These are phyloP conservation scores for Crithidia fasciculata DNA, from an alignment of 208 protist genomes.

Conservation along the genomic window DNA sequence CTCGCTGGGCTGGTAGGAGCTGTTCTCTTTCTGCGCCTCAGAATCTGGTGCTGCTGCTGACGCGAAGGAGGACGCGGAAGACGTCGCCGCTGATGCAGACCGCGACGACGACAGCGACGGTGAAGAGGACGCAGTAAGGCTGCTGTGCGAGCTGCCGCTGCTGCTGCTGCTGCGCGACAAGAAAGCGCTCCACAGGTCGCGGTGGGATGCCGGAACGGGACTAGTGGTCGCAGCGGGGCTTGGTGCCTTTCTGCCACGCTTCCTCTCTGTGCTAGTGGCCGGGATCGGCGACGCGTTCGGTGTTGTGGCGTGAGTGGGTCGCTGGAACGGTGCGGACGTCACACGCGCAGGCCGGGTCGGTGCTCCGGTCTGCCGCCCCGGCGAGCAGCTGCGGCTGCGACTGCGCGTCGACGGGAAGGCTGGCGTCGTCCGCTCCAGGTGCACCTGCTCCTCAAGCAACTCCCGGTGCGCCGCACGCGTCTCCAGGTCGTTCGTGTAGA, in stretches of 20 bases:
- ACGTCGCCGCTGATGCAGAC: not conserved
- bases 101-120: not conserved
- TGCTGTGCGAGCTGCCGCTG: constrained; percentile 4
- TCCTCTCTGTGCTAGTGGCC: not conserved
- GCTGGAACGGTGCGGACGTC: constrained; percentile 11
- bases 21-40: not conserved
- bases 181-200: constrained; percentile 19
- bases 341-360: constrained; percentile 1
- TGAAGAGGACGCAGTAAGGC: not conserved
- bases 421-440: constrained; percentile 19
- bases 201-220: not conserved
- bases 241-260: not conserved
- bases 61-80: too few species aligned
- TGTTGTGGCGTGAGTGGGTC: not conserved
- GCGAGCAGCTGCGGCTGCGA: constrained; percentile 12
- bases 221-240: not conserved
- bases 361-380: not conserved
- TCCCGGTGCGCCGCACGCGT: constrained; percentile 20
- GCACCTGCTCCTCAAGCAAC: constrained; percentile 26
- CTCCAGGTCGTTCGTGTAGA: constrained; percentile 43
- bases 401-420: not conserved
- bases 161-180: constrained; percentile 14
- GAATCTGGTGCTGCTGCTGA: not conserved
- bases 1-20: not conserved
- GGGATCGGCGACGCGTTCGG: not conserved